Evolutionary conservation across 2,329 filamentous ascomycete genomes (phyloP).

Genomic region (Xylaria sp.): DNA sequence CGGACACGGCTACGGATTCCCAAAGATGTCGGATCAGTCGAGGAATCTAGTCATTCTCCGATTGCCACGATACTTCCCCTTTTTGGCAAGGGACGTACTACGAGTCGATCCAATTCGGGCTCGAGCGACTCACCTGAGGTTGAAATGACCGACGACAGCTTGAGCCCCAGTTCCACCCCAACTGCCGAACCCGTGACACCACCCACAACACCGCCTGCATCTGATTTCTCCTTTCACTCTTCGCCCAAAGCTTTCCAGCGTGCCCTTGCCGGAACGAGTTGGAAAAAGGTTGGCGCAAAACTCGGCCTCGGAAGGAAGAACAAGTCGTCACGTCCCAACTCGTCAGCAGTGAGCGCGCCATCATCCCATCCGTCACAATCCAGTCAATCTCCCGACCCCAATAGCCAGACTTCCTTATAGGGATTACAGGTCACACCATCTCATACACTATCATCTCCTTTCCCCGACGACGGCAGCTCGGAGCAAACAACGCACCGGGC

Average conservation of each 20-base stretch:
- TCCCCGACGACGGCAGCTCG: constrained; percentile 33
- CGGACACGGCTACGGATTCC: constrained; percentile 48
- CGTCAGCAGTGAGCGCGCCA: constrained; percentile 49
- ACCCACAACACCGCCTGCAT: constrained; percentile 72
- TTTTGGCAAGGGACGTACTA: constrained; percentile 47
- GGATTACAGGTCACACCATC: constrained; percentile 62
- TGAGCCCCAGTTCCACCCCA: constrained; percentile 62
- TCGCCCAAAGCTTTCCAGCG: constrained; percentile 61
- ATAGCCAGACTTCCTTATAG: constrained; percentile 56
- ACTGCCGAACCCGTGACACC: constrained; percentile 72
- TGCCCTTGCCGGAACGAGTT: constrained; percentile 62
- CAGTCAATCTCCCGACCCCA: constrained; percentile 43
- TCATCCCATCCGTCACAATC: constrained; percentile 43
- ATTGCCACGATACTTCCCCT: constrained; percentile 51
- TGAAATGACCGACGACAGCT: constrained; percentile 68
- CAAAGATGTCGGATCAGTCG: constrained; percentile 43
- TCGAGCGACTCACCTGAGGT: constrained; percentile 55
- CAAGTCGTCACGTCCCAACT: constrained; percentile 51
- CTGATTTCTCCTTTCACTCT: constrained; percentile 59
- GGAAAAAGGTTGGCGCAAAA: constrained; percentile 69
- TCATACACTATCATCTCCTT: constrained; percentile 47
- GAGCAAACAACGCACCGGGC: constrained; percentile 31
- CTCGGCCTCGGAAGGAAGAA: constrained; percentile 63
- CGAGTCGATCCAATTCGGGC: constrained; percentile 50
- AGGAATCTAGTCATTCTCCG: constrained; percentile 52